Evolutionary conservation across 225 moss, liverwort and hornwort species (phyloP).

Genomic region (Physcomitrium patens): DNA sequence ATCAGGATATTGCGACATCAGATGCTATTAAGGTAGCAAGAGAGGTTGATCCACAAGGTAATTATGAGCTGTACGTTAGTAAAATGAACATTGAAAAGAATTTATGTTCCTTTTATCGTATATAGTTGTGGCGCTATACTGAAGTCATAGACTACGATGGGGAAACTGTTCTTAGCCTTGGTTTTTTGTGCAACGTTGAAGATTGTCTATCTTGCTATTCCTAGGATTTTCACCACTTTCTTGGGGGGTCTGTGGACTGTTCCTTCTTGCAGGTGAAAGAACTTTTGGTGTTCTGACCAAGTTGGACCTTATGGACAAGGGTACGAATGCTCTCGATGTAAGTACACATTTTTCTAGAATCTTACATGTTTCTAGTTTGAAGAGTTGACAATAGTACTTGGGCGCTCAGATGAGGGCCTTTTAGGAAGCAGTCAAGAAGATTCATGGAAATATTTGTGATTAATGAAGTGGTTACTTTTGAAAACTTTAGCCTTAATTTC

Average conservation of each 20-base stretch:
- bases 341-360: not conserved
- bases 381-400: not conserved
- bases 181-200: constrained; percentile 6
- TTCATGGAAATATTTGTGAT: too few relatives aligned
- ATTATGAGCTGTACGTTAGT: constrained; percentile 6
- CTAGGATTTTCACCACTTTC: constrained; percentile 16
- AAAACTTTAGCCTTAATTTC: too few relatives aligned
- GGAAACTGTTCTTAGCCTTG: not conserved
- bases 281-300: constrained; percentile 61
- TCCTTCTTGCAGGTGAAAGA: constrained; percentile 45
- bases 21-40: constrained; percentile 36
- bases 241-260: not conserved
- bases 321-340: constrained; percentile 57
- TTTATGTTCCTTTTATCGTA: not conserved
- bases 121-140: not conserved
- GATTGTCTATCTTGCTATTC: not conserved
- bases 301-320: constrained; percentile 68
- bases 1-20: constrained; percentile 36
- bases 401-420: not conserved
- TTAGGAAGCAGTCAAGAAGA: not conserved
- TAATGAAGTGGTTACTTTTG: too few relatives aligned
- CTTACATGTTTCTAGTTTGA: not conserved
- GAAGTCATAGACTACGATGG: not conserved
- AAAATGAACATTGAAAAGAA: not conserved
- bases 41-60: constrained; percentile 37